A percentile compares a stretch with the other conserved stretches of the same genome.
These are phyloP conservation scores for Fusarium bactridioides DNA, from an alignment of 2,329 filamentous ascomycete species.

Conservation along the genomic window DNA sequence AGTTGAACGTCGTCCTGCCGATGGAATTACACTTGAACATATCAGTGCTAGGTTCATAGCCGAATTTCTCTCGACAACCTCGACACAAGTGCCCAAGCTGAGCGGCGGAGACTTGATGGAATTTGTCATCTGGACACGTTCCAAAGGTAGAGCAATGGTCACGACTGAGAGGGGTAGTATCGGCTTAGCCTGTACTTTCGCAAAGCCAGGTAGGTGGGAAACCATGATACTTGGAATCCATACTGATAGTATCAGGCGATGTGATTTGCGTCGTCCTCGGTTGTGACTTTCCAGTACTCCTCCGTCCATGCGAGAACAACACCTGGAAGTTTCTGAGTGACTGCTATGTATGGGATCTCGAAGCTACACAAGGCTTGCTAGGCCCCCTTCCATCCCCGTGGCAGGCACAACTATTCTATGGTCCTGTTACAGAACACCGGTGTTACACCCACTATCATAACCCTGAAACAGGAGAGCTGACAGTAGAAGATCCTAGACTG, in stretches of 20 bases:
- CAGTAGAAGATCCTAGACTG: neutral
- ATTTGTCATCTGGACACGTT: neutral
- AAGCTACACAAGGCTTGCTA: neutral
- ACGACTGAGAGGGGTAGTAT: neutral
- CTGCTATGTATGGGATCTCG: neutral
- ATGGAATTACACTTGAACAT: neutral
- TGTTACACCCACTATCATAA: neutral
- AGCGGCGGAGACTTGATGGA: neutral
- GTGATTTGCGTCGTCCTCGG: neutral
- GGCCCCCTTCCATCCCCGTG: neutral
- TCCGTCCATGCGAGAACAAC: neutral
- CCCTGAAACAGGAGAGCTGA: neutral
- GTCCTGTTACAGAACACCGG: neutral
- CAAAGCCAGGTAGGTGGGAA: neutral
- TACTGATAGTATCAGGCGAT: neutral
- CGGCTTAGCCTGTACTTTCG: neutral
- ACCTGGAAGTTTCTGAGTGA: neutral
- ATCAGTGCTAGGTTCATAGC: neutral
- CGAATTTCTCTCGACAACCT: neutral
- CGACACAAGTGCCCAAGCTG: neutral
- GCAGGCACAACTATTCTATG: neutral
- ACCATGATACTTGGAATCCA: fast-evolving
- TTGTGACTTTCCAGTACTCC: neutral
- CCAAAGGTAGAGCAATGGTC: neutral
- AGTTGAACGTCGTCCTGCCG: neutral